phyloP scores from a whole-genome alignment of 495 filamentous ascomycete genomes.

The Sporormia fimetaria region DNA sequence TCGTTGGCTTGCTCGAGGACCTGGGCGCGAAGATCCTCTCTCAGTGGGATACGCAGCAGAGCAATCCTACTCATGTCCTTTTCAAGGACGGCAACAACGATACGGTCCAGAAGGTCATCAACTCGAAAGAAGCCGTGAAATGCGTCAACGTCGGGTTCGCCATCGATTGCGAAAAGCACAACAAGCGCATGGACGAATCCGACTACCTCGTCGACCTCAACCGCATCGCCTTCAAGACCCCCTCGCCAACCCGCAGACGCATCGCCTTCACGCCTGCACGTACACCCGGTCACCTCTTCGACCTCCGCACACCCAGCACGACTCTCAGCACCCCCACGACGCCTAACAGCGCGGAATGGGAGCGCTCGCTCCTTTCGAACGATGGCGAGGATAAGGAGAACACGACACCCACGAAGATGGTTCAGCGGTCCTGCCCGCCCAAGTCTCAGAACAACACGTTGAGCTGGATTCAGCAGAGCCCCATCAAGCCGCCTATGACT shows the following conservation, averaged over 20 bases:
- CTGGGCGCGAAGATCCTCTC: constrained; percentile 82
- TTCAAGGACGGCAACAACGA: constrained; percentile 86
- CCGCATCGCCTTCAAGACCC: background rate
- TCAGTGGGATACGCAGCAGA: constrained; percentile 54
- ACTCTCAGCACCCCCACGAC: constrained; percentile 2
- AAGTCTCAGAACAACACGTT: no score
- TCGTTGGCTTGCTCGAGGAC: constrained; percentile 65
- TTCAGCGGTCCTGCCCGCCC: constrained; percentile 65
- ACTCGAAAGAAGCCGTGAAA: constrained; percentile 56
- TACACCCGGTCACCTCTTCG: background rate
- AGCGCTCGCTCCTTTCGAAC: constrained; percentile 49
- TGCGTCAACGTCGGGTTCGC: constrained; percentile 24
- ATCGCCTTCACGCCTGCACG: constrained; percentile 2
- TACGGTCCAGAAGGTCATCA: constrained; percentile 76
- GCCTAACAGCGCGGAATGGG: constrained; percentile 24
- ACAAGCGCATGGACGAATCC: constrained; percentile 17
- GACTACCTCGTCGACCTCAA: constrained; percentile 17
- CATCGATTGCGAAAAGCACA: constrained; percentile 22
- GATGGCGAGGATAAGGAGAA: constrained; percentile 25
- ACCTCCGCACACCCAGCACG: background rate
- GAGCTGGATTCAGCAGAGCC: no score
- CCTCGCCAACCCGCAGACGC: background rate
- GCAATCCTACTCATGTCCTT: constrained; percentile 88
- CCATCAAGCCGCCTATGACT: no score
- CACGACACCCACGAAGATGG: constrained; percentile 34